phyloP scores from a whole-genome alignment of 2,329 filamentous ascomycete genomes.

The Aspergillus nomiae region DNA sequence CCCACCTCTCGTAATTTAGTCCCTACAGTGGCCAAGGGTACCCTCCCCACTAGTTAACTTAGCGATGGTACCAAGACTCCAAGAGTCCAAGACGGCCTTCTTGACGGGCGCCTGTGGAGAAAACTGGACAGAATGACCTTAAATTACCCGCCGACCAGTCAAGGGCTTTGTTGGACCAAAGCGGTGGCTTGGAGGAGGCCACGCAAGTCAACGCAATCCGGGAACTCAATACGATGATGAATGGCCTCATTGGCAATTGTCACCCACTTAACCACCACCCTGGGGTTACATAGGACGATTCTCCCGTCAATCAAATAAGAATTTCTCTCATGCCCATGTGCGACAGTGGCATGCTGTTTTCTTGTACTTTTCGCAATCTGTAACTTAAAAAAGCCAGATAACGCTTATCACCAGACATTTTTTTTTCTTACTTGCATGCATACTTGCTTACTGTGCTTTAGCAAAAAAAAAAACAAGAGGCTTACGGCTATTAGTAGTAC shows the following conservation, averaged over 20 bases:
- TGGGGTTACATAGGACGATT: not conserved
- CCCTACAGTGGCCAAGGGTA: not conserved
- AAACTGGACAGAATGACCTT: not conserved
- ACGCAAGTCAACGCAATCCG: slow-evolving; percentile 4
- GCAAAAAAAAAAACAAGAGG: not conserved
- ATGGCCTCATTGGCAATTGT: not conserved
- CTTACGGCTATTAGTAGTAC: too few species aligned
- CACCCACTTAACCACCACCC: not conserved
- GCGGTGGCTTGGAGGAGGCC: slow-evolving; percentile 1
- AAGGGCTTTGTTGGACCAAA: not conserved
- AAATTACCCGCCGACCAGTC: not conserved
- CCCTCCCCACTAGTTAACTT: not conserved
- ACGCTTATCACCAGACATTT: not conserved
- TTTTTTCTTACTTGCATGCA: not conserved
- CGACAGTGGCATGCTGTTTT: not conserved
- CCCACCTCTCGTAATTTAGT: not conserved
- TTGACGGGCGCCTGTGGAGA: not conserved
- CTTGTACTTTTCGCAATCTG: not conserved
- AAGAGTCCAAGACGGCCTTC: too few species aligned
- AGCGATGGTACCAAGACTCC: not conserved
- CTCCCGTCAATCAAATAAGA: slow-evolving; percentile 1
- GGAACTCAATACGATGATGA: not conserved
- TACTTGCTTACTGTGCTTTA: not conserved
- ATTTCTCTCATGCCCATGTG: not conserved
- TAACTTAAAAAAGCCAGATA: not conserved